Evolutionary conservation across 345 rosid species (phyloP).

Genomic region (Triadica sebifera): DNA sequence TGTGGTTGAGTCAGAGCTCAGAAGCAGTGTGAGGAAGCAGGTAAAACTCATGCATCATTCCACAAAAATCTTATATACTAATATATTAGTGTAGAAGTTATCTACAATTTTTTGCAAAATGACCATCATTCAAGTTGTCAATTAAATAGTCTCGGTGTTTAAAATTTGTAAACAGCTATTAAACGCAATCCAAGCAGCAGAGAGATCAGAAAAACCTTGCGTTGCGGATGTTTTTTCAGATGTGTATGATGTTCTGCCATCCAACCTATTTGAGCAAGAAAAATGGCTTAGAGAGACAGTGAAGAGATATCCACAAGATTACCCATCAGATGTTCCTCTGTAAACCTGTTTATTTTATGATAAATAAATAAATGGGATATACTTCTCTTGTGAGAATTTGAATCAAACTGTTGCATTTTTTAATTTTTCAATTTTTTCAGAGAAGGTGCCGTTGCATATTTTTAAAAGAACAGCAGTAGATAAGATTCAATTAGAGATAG

Average conservation of each 20-base stretch:
- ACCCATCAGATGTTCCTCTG: conserved; percentile 63
- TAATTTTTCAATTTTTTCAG: too few species aligned
- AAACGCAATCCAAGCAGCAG: conserved; percentile 71
- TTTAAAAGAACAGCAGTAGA: too few species aligned
- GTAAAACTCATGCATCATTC: conserved; percentile 28
- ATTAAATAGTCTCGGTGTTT: neutral
- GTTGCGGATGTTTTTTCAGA: conserved; percentile 62
- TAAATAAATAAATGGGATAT: too few species aligned
- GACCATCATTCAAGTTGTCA: neutral
- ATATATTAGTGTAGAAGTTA: neutral
- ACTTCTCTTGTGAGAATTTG: too few species aligned
- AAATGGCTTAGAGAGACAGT: conserved; percentile 50
- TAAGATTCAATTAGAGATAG: too few species aligned
- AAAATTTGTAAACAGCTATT: conserved; percentile 47
- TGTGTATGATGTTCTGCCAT: conserved; percentile 63
- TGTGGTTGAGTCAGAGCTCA: conserved; percentile 57
- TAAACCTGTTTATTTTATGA: conserved; percentile 19
- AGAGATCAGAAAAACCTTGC: conserved; percentile 66
- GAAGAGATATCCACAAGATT: conserved; percentile 58
- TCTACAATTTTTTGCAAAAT: neutral
- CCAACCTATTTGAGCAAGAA: conserved; percentile 77
- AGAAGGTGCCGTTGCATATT: too few species aligned
- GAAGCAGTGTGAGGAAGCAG: conserved; percentile 62
- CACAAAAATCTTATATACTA: neutral
- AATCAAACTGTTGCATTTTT: too few species aligned